phyloP scores from a whole-genome alignment of 768 basidiomycete genomes.

The Cystofilobasidium bisporidii region DNA sequence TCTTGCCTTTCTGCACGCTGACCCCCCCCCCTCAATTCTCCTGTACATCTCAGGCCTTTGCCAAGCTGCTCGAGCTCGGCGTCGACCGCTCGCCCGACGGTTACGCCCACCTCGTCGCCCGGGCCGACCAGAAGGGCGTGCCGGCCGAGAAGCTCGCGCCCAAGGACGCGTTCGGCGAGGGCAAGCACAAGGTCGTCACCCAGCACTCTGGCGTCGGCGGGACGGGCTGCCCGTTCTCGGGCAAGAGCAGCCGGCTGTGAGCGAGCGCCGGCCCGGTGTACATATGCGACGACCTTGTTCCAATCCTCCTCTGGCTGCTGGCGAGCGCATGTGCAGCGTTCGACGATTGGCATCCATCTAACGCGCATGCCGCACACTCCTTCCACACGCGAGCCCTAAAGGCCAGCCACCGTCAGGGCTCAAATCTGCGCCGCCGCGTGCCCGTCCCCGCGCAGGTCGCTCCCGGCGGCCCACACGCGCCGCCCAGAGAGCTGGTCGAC shows the following conservation, averaged over 20 bases:
- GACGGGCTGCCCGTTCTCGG: background rate
- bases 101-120: conserved; percentile 38
- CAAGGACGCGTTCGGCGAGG: conserved; percentile 27
- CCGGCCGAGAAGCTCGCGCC: conserved; percentile 34
- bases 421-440: conserved; percentile 77
- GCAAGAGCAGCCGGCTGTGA: conserved; percentile 1
- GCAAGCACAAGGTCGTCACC: background rate
- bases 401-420: background rate
- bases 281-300: too few relatives aligned
- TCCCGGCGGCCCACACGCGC: conserved; percentile 90
- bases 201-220: background rate
- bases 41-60: conserved; percentile 12
- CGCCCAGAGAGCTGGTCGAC: conserved; percentile 53
- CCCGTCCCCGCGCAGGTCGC: conserved; percentile 64
- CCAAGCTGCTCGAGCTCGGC: conserved; percentile 34
- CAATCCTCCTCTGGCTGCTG: too few relatives aligned
- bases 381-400: too few relatives aligned
- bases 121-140: conserved; percentile 38
- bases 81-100: conserved; percentile 40
- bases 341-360: too few relatives aligned
- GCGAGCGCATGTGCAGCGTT: too few relatives aligned
- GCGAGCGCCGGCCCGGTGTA: too few relatives aligned
- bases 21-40: background rate
- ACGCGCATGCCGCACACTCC: too few relatives aligned
- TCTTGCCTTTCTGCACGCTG: too few relatives aligned